These are phyloP conservation scores for Mycosarcoma maydis DNA, from an alignment of 1,284 basidiomycete species.

Conservation along the genomic window DNA sequence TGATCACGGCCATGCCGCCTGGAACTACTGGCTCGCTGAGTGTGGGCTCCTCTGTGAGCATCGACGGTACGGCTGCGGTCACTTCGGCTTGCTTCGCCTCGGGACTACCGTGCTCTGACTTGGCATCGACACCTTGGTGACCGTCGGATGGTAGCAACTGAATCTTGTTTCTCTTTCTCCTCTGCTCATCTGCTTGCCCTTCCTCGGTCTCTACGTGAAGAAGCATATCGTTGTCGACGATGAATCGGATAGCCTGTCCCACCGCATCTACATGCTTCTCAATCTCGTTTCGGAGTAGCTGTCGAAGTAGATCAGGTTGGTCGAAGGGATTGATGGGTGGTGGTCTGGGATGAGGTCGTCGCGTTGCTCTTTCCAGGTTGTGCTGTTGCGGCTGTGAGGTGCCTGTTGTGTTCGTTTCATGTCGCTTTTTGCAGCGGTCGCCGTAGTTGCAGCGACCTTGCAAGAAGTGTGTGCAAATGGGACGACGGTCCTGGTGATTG, in stretches of 20 bases:
- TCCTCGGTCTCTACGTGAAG: slow-evolving; percentile 81
- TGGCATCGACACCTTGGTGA: background rate
- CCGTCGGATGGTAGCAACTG: slow-evolving; percentile 16
- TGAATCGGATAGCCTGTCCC: slow-evolving; percentile 89
- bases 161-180: slow-evolving; percentile 46
- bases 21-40: slow-evolving; percentile 17
- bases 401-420: slow-evolving; percentile 12
- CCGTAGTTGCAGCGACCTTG: slow-evolving; percentile 58
- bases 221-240: slow-evolving; percentile 91
- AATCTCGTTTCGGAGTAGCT: slow-evolving; percentile 86
- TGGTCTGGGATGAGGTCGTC: slow-evolving; percentile 49
- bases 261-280: slow-evolving; percentile 89
- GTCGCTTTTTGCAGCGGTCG: slow-evolving; percentile 50
- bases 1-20: slow-evolving; percentile 27
- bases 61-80: background rate
- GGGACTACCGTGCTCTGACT: background rate
- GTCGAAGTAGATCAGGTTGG: slow-evolving; percentile 59
- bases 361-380: slow-evolving; percentile 3
- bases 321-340: slow-evolving; percentile 61
- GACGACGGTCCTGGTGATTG: slow-evolving; percentile 15
- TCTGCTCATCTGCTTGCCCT: slow-evolving; percentile 78
- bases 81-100: background rate
- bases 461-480: slow-evolving; percentile 48
- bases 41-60: background rate
- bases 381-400: slow-evolving; percentile 1